These are phyloP conservation scores for Fusarium sp. DNA, from an alignment of 2,329 filamentous ascomycete species.

Conservation along the genomic window DNA sequence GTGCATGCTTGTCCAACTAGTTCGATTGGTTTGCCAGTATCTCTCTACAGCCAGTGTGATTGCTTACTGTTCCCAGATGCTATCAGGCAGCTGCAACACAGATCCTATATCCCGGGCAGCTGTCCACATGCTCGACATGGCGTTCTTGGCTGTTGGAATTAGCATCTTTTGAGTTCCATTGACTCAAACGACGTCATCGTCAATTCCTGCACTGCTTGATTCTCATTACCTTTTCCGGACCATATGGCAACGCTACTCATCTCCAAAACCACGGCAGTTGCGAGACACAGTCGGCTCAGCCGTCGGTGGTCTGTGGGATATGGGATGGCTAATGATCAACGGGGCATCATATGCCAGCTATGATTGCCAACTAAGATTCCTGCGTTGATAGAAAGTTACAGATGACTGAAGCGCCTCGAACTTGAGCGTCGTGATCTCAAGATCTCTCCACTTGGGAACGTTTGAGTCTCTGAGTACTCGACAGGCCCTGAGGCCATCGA, in stretches of 20 bases:
- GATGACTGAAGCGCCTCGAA: not conserved
- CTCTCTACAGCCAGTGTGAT: not conserved
- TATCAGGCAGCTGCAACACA: not conserved
- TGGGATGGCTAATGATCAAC: conserved; percentile 38
- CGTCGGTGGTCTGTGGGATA: conserved; percentile 37
- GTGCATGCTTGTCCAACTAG: conserved; percentile 9
- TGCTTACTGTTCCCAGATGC: not conserved
- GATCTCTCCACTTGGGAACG: not conserved
- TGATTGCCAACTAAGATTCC: conserved; percentile 11
- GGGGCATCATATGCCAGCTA: conserved; percentile 27
- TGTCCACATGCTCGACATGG: conserved; percentile 2
- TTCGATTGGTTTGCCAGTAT: conserved; percentile 2
- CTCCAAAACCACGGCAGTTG: conserved; percentile 23
- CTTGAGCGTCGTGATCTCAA: not conserved
- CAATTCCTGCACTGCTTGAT: conserved; percentile 12
- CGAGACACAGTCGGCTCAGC: conserved; percentile 43
- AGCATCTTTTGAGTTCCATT: conserved; percentile 21
- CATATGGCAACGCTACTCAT: conserved; percentile 10
- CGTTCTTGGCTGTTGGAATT: conserved; percentile 25
- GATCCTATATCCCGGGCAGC: conserved; percentile 4
- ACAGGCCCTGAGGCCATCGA: not conserved
- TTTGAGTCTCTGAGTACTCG: not conserved
- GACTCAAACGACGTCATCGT: conserved; percentile 24
- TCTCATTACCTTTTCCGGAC: conserved; percentile 19
- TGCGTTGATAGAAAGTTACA: conserved; percentile 7